Evolutionary conservation across 805 yeast species (phyloP), one percentile per base, ranked within the genome.

Genomic region (Candida xiaguanensis): DNA sequence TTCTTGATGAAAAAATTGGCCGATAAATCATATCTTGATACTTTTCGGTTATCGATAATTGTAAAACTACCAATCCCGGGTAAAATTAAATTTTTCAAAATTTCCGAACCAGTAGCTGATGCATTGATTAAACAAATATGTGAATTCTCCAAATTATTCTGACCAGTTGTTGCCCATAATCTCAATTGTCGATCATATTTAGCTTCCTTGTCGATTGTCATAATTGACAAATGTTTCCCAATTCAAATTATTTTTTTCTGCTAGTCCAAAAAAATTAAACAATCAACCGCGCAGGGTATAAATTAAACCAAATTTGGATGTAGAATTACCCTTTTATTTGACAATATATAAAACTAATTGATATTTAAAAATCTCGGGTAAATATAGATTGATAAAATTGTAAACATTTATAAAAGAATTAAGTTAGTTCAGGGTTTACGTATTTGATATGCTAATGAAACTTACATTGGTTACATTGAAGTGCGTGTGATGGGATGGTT

Each of bases 131-230:
- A 57, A 40, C 88, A 75, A 3, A 89, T 69, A 40, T 74, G 78
- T 0, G 90, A 66, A 2, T 55, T 51, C 23, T 76, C 76, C 13
- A 91, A 65, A 5, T 68, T 64, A 3, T 57, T 42, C 52, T 91
- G 99, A 3, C 97, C 99, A 8, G 71, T 58, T 0, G 73, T 52
- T 1, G 86, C 89, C 98, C 98, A 91, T 12, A 91, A 63, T 26
- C 97, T 74, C 42, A 91, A 63, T 55, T 91, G 98, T 27, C 99
- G 72, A 58, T 90, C 96, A 55, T 86, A 89, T 44, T 80, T 80
- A 35, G 69, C 67, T 50, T 57, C 59, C 40, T 66, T 74, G 25
- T 69, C 69, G 16, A 67, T 62, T 34, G 36, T 34, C 36, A 31
- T 31, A n/a, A 4, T 22, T 28, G 31, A 28, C 31, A 28, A 28